These are phyloP conservation scores for Gracilaria gracilis DNA, from an alignment of 23 red algal genomes.

Conservation along the genomic window DNA sequence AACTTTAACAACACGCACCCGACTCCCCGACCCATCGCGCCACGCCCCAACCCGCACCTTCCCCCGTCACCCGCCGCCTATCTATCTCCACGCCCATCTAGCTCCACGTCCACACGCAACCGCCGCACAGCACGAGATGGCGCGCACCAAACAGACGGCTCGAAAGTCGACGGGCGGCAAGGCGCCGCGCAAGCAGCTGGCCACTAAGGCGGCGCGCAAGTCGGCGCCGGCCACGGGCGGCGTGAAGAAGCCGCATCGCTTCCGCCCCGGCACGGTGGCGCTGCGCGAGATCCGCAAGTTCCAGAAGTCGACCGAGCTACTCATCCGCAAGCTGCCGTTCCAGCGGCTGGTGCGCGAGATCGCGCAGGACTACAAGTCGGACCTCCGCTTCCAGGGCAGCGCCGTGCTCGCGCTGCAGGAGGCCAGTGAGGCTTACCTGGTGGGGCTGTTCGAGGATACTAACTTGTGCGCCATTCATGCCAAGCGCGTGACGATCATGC, in stretches of 20 bases:
- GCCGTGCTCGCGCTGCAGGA: conserved; percentile 95
- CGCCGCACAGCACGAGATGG: too few species aligned
- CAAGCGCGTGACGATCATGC: conserved; percentile 97
- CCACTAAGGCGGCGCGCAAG: conserved; percentile 93
- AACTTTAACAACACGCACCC: too few species aligned
- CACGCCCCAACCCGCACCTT: too few species aligned
- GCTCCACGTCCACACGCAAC: too few species aligned
- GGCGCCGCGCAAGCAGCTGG: conserved; percentile 92
- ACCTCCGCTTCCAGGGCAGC: conserved; percentile 87
- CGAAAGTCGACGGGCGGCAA: conserved; percentile 95
- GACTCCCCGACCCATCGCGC: too few species aligned
- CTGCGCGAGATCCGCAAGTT: conserved; percentile 95
- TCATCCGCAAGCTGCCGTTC: conserved; percentile 96
- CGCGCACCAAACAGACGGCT: conserved; percentile 81
- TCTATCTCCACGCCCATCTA: too few species aligned
- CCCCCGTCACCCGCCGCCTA: too few species aligned
- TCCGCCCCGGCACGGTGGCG: conserved; percentile 90
- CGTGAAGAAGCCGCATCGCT: conserved; percentile 98
- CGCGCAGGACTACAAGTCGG: conserved; percentile 96
- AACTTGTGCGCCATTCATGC: conserved; percentile 96
- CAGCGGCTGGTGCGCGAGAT: conserved; percentile 94
- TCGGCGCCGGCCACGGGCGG: conserved; percentile 84
- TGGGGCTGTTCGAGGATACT: conserved; percentile 93
- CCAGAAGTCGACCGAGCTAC: conserved; percentile 94
- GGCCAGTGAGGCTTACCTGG: conserved; percentile 90